A percentile compares a stretch with the other conserved stretches of the same genome.
Conservation (phyloP, 768 basidiomycete species). For the Goffeauzyma gilvescens region DNA sequence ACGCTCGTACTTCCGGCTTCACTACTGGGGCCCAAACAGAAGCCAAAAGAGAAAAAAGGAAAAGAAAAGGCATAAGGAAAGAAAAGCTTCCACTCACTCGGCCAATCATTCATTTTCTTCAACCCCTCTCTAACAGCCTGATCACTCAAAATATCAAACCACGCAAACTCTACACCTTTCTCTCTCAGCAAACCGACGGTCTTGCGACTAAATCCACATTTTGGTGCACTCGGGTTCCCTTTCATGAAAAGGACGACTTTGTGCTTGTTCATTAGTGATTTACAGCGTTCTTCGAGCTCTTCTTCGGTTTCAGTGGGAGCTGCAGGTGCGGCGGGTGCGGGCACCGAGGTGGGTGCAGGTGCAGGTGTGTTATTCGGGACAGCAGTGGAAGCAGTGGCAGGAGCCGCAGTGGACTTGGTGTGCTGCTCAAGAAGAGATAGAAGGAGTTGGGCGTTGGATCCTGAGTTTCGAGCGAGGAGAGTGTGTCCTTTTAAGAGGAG, state of each 20-base stretch:
- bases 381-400: slow-evolving; percentile 33
- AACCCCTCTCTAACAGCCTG: slow-evolving; percentile 62
- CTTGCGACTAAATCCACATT: slow-evolving; percentile 69
- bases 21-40: too few species aligned
- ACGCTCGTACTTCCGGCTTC: too few species aligned
- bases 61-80: neutral
- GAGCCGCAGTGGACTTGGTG: slow-evolving; percentile 29
- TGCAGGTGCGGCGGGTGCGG: slow-evolving; percentile 15
- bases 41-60: neutral
- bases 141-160: slow-evolving; percentile 68
- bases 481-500: slow-evolving; percentile 80
- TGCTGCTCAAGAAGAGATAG: slow-evolving; percentile 46
- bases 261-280: slow-evolving; percentile 54
- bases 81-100: slow-evolving; percentile 35
- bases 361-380: slow-evolving; percentile 37
- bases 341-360: slow-evolving; percentile 23
- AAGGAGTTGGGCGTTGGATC: slow-evolving; percentile 56
- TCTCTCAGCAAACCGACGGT: slow-evolving; percentile 50
- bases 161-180: slow-evolving; percentile 46
- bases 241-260: slow-evolving; percentile 81
- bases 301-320: slow-evolving; percentile 40
- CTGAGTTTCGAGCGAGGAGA: slow-evolving; percentile 55
- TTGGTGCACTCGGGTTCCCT: slow-evolving; percentile 53
- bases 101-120: slow-evolving; percentile 67
- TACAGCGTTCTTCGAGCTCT: slow-evolving; percentile 48